Percentiles rank a stretch among this genome's conserved stretches.
Conservation (phyloP, 2,329 filamentous ascomycete species). For the Calonectria crousiana region DNA sequence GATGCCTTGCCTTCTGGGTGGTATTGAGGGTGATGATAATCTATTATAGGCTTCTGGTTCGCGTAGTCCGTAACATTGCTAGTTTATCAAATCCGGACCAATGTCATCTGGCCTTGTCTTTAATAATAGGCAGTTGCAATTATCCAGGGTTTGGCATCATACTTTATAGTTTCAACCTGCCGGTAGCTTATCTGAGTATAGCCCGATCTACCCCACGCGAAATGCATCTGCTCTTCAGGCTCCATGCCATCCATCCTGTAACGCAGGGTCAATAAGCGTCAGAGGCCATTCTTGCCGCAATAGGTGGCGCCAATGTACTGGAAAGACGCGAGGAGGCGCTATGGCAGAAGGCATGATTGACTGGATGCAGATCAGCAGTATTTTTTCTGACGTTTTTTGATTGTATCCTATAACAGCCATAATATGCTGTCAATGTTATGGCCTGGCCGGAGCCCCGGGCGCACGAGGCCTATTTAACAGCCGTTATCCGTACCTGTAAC, state of each 20-base stretch:
- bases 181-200: background rate
- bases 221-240: background rate
- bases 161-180: background rate
- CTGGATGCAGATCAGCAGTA: background rate
- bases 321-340: background rate
- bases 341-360: background rate
- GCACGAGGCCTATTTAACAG: too few relatives aligned
- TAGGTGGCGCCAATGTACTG: background rate
- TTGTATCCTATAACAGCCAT: too few relatives aligned
- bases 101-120: background rate
- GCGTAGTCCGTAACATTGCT: background rate
- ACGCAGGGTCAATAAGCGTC: background rate
- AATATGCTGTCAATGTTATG: too few relatives aligned
- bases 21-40: too few relatives aligned
- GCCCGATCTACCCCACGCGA: background rate
- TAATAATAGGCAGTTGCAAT: background rate
- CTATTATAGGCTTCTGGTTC: too few relatives aligned
- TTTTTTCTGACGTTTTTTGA: background rate
- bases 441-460: too few relatives aligned
- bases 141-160: background rate
- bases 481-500: too few relatives aligned
- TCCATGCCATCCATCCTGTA: background rate
- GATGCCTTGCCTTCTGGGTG: too few relatives aligned
- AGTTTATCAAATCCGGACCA: fast-evolving
- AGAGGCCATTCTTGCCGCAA: background rate